A percentile compares a stretch with the other conserved stretches of the same genome.
These are phyloP conservation scores for Apostasia shenzhenica DNA, from an alignment of 106 monocot genomes.

Conservation along the genomic window DNA sequence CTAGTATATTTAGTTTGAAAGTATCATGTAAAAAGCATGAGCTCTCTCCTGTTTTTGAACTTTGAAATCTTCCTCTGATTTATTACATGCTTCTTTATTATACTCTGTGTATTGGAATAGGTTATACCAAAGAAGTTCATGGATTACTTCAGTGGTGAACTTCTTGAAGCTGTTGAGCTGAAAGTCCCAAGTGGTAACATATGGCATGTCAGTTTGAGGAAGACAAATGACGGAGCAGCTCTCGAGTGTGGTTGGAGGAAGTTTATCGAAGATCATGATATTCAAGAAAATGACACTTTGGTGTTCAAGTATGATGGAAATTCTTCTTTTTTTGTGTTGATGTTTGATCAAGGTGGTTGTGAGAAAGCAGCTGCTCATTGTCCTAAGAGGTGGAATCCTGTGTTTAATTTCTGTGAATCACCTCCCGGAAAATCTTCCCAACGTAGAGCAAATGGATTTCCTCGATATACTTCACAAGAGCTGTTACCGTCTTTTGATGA, in stretches of 20 bases:
- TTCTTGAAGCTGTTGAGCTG: slow-evolving; percentile 12
- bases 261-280: slow-evolving; percentile 17
- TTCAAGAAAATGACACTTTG: slow-evolving; percentile 16
- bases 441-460: neutral
- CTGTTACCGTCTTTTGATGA: neutral
- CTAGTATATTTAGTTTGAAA: no score
- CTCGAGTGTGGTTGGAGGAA: slow-evolving; percentile 23
- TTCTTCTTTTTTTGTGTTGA: slow-evolving; percentile 17
- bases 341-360: slow-evolving; percentile 15
- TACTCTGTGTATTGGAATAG: neutral
- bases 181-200: slow-evolving; percentile 14
- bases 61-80: no score
- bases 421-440: neutral
- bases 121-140: slow-evolving; percentile 17
- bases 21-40: no score
- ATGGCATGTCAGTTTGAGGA: slow-evolving; percentile 19
- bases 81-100: neutral
- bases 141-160: slow-evolving; percentile 1
- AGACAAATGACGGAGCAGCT: slow-evolving; percentile 4
- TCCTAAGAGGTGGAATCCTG: neutral
- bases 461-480: neutral
- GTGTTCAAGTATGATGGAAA: slow-evolving; percentile 24
- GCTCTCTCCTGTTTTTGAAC: no score
- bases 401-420: slow-evolving; percentile 3
- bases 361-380: slow-evolving; percentile 18